phyloP scores from a whole-genome alignment of 805 yeast species.

The Sugiyamaella valdiviana region DNA sequence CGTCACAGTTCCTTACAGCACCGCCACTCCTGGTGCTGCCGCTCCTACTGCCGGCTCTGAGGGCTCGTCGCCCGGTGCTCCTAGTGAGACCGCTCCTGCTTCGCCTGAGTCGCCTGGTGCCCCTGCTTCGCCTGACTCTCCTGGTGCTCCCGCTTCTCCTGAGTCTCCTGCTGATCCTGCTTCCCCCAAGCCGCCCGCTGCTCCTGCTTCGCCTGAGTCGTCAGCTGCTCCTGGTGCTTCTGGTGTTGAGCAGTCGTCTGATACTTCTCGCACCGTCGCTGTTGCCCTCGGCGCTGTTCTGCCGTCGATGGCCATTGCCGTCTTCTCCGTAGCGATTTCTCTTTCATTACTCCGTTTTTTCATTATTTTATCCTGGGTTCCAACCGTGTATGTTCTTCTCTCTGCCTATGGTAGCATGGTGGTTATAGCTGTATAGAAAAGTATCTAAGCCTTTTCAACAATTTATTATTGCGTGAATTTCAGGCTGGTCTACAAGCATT shows the following conservation, averaged over 20 bases:
- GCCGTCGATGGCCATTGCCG: neutral
- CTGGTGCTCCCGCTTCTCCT: neutral
- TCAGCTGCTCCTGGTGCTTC: conserved; percentile 2
- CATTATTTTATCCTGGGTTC: neutral
- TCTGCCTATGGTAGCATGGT: no score
- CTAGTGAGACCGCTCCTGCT: conserved; percentile 66
- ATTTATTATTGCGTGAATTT: no score
- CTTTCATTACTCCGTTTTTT: neutral
- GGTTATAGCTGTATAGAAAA: neutral
- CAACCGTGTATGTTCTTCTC: neutral
- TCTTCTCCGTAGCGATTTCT: neutral
- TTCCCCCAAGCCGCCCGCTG: neutral
- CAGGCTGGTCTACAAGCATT: no score
- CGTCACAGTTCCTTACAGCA: neutral
- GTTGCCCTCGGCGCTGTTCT: neutral
- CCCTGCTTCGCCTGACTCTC: neutral
- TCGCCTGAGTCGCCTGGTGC: conserved; percentile 34
- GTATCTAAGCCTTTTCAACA: no score
- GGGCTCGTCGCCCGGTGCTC: conserved; percentile 1
- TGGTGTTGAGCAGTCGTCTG: neutral
- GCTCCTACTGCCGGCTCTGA: neutral
- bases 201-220: neutral
- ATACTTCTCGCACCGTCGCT: conserved; percentile 1
- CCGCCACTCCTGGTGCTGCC: neutral
- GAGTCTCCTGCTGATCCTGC: neutral